Evolutionary conservation across 2,329 filamentous ascomycete species (phyloP), one percentile per base, ranked within the genome.

Genomic region (Calonectria pseudoreteaudii): DNA sequence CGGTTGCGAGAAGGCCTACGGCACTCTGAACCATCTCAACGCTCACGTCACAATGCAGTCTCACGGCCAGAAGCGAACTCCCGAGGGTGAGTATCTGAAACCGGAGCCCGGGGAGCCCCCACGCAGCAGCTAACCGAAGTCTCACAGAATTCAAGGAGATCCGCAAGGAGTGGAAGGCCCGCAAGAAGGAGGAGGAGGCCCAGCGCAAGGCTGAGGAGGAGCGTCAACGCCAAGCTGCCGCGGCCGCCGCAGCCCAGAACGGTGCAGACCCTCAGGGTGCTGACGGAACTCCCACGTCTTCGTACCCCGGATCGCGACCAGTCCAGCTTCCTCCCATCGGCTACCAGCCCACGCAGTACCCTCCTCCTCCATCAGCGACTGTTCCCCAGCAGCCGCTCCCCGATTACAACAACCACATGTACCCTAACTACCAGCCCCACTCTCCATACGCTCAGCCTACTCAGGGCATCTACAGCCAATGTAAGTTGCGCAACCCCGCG

Each of bases 41-140:
- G 97, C 97, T 49, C 97, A 99, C 82, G 97, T 99, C 64, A 98
- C 97, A 18, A 98, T 98, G 97, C 97, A 99, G 85, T 97, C 95
- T 74, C 97, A 99, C 81, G 97, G 97, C 14, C 89, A 92, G 78
- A 99, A 99, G 87, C 92, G 97, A 78, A 98, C 96, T 73, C 97
- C 97, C 52, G 97, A 99, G 94, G 96, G 97, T 98, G 93, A 85
- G 94, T 80, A 56, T 36, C 47, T 50, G 44, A 66, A 66, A 52
- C 16, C 14, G 20, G 20, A 44, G 14, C 30, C 3, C 18, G 14
- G 16, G 18, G 16, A n/a, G 23, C 1, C 5, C n/a, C 34, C 36
- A 30, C 13, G 38, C 20, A 30, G 13, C 56, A 6, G 44, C 82
- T 85, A 80, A 84, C 80, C 50, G 30, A 28, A 13, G 2, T n/a